These are phyloP conservation scores for Aspergillus quadricinctus DNA, from an alignment of 2,329 filamentous ascomycete species.

Conservation along the genomic window DNA sequence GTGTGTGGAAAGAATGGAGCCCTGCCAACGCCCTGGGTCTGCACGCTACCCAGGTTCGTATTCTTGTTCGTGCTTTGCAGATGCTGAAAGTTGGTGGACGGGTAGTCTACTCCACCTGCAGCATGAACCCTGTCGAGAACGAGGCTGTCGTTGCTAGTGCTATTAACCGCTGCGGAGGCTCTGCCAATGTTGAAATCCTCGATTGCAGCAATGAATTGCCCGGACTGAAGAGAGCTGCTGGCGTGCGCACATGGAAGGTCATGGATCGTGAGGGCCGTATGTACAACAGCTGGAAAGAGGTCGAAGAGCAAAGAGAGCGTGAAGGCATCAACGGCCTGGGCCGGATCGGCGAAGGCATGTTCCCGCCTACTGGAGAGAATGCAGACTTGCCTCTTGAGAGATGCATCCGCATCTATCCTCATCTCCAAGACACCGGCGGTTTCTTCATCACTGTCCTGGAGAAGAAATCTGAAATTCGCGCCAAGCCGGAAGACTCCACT, in stretches of 20 bases:
- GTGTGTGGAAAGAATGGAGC: slow-evolving; percentile 93
- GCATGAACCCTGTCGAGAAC: slow-evolving; percentile 97
- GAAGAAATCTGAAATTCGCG: slow-evolving; percentile 82
- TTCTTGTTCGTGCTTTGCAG: slow-evolving; percentile 85
- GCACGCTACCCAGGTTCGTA: slow-evolving; percentile 80
- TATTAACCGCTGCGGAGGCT: slow-evolving; percentile 83
- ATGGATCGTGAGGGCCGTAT: slow-evolving; percentile 80
- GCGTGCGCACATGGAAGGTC: slow-evolving; percentile 79
- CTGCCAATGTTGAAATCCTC: slow-evolving; percentile 73
- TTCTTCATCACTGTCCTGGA: slow-evolving; percentile 97
- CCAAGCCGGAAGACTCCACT: slow-evolving; percentile 59
- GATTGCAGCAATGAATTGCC: slow-evolving; percentile 77
- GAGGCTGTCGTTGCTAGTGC: slow-evolving; percentile 86
- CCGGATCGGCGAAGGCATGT: slow-evolving; percentile 76
- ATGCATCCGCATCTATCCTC: slow-evolving; percentile 91
- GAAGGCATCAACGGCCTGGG: slow-evolving; percentile 61
- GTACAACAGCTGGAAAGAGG: slow-evolving; percentile 77
- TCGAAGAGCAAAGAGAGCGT: slow-evolving; percentile 63
- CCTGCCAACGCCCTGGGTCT: slow-evolving; percentile 83
- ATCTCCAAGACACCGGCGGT: slow-evolving; percentile 91
- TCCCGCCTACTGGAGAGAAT: slow-evolving; percentile 59
- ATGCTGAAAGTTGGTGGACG: slow-evolving; percentile 93
- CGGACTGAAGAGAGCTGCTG: slow-evolving; percentile 68
- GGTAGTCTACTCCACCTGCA: slow-evolving; percentile 97
- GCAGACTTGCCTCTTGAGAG: slow-evolving; percentile 72